Evolutionary conservation across 306 rosid genomes (phyloP).

Genomic region (Hippophae rhamnoides): DNA sequence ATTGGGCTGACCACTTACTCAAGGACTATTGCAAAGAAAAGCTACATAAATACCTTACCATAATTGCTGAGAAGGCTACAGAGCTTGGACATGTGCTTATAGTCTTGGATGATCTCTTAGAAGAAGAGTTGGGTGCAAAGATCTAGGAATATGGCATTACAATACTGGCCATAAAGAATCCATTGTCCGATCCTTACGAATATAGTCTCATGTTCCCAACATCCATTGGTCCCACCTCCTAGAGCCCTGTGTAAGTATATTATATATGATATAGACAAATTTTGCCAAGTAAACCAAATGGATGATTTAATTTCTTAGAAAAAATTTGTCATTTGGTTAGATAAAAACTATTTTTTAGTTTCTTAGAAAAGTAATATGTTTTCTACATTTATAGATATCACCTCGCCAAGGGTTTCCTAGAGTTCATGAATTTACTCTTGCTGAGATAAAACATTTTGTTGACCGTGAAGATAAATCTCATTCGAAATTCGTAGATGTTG

Average conservation of each 20-base stretch:
- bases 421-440: conserved; percentile 89
- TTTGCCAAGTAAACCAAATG: too few relatives aligned
- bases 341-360: too few relatives aligned
- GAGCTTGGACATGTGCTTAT: conserved; percentile 66
- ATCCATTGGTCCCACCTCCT: conserved; percentile 83
- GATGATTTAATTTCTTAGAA: not conserved
- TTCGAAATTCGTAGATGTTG: conserved; percentile 65
- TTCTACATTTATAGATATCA: conserved; percentile 48
- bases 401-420: conserved; percentile 98
- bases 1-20: conserved; percentile 83
- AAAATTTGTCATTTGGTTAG: not conserved
- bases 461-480: conserved; percentile 91
- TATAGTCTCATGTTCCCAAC: conserved; percentile 93
- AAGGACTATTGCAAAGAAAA: conserved; percentile 86
- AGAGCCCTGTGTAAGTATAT: conserved; percentile 63
- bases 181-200: conserved; percentile 86
- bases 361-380: not conserved
- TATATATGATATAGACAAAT: too few relatives aligned
- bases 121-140: conserved; percentile 65
- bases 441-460: conserved; percentile 94
- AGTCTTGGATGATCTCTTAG: conserved; percentile 52
- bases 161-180: conserved; percentile 78
- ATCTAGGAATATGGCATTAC: conserved; percentile 77
- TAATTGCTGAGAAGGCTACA: conserved; percentile 49
- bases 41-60: conserved; percentile 65